Base-by-base conservation (phyloP, 139 green algal genomes). In the Deuterostichococcus epilithicus region DNA sequence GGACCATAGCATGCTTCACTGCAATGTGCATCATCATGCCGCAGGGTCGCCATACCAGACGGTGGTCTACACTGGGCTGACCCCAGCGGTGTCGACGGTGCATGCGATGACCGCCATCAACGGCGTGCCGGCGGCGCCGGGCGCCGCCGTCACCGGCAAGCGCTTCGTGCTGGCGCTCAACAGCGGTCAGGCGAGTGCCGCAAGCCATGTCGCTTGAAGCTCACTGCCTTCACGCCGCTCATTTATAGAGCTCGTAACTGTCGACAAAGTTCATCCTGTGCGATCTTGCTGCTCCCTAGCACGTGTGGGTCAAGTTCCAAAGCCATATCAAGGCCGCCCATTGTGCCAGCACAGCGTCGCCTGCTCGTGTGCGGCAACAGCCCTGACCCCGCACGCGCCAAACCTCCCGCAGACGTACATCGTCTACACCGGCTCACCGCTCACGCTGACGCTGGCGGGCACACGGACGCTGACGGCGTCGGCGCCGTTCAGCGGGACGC, bases 401-500 rank as follows among this genome's bases (percentile, higher is more conserved):
- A 20, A 63, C 52, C 26, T 63, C 18, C 52, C 20, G 52, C 52
- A 63, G 52, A 63, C 52, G 52, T 63, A 20, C 18, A 63, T 63
- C 18, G 10, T 63, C 10, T 63, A 63, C 52, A 63, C 52, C 52
- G 52, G 52, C 13, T 30, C 3, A 20, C 13, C 52, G 52, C 18
- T 63, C 18, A 63, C 52, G 3, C 28, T 63, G 18, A 63, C 3
- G 5, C 52, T 63, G 52, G 52, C 52, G 10, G 52, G 52, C 52
- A 63, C 52, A 13, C 26, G 52, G 18, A 63, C 26, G 52, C 52
- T 87, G 30, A n/a, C 32, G 28, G 32, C 73, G 37, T 5, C 28
- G 28, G 36, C 73, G 45, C 74, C 82, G 28, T 87, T 83, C 80
- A 86, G 75, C 59, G 82, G 82, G 23, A 74, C 87, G 28, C 39